Conservation (phyloP, 2,329 filamentous ascomycete genomes). For the Alternaria incomplexa region DNA sequence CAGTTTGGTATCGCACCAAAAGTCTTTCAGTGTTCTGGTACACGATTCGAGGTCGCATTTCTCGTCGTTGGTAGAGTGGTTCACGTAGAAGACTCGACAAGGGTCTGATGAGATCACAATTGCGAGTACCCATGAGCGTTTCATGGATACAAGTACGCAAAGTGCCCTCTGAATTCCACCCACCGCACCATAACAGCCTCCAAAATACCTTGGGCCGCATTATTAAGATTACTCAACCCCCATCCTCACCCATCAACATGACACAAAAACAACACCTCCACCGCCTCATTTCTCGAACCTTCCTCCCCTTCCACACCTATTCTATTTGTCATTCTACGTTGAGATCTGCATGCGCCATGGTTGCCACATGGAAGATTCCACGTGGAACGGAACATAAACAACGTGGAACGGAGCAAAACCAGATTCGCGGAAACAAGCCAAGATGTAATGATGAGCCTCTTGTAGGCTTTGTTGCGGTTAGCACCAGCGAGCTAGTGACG, state of each 20-base stretch:
- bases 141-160: background rate
- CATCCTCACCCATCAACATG: background rate
- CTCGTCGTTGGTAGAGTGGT: background rate
- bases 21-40: background rate
- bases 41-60: background rate
- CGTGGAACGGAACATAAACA: slow-evolving; percentile 2
- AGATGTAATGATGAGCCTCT: background rate
- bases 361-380: background rate
- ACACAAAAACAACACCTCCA: background rate
- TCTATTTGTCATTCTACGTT: slow-evolving; percentile 4
- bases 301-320: background rate
- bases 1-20: no score
- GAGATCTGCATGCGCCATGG: background rate
- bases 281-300: background rate
- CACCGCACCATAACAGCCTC: background rate
- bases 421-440: background rate
- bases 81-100: background rate
- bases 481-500: background rate
- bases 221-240: background rate
- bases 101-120: background rate
- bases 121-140: background rate
- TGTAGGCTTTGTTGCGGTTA: background rate
- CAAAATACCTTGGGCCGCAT: background rate
- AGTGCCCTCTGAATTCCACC: background rate
- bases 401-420: background rate